Base-by-base conservation (phyloP, 2,329 filamentous ascomycete genomes). In the Aspergillus carbonarius region DNA sequence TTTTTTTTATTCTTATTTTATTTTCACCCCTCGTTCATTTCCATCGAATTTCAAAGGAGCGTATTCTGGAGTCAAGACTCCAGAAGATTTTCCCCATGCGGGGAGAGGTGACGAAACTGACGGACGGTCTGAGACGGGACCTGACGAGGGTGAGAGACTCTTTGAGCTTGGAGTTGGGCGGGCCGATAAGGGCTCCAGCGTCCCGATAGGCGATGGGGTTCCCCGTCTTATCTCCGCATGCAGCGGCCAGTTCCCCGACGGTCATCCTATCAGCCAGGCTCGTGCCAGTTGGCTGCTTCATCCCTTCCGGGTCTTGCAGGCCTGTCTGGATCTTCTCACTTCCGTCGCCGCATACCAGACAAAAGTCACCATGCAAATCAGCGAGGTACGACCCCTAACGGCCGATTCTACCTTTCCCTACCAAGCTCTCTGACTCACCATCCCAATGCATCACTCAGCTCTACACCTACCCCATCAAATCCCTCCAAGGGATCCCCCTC, bases 391-490 rank as follows among this genome's bases (percentile, higher is more conserved):
- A n/a, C 63, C 8, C 17, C 23, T 8, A 23, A 23, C 23, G 23
- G 23, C 23, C 23, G 23, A 23, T 23, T 23, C 23, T 23, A 23
- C 23, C 23, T 5, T 46, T n/a, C n/a, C 34, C 5, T 12, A 42
- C 10, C 37, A 49, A 52, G 44, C 27, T 17, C 10, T 17, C 30
- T 55, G 13, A 51, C 18, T n/a, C n/a, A 10, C 15, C 34, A 10
- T 17, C 15, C 15, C 39, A 32, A 44, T 20, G 30, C 4, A 32
- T 13, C 1, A 6, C 20, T 37, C 62, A 88, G 84, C 80, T 92
- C 35, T 90, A 87, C 73, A 81, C 89, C 49, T 91, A 92, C 71
- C 88, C 89, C 42, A 87, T 92, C 75, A 92, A 92, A 71, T 87
- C 83, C 7, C 81, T 91, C n/a, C 84, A 86, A 35, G 84, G 83